These are phyloP conservation scores for Trichoderma sp. DNA, from an alignment of 2,329 filamentous ascomycete species.

Conservation along the genomic window DNA sequence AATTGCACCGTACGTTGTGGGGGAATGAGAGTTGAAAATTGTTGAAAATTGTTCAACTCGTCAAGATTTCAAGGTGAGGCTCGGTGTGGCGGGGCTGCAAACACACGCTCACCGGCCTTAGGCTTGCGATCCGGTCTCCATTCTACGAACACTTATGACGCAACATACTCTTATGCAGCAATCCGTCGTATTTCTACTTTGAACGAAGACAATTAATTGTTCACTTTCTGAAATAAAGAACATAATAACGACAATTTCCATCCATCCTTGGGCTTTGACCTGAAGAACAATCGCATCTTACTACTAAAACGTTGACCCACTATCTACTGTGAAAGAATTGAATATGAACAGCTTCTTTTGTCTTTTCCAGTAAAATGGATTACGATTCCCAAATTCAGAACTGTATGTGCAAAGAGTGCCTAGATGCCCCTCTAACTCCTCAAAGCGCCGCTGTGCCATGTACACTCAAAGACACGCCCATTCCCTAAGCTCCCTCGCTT, in stretches of 20 bases:
- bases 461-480: conserved; percentile 30
- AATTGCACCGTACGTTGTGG: no score
- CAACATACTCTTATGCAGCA: background rate
- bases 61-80: conserved; percentile 15
- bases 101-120: conserved; percentile 14
- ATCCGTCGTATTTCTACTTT: background rate
- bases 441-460: conserved; percentile 39
- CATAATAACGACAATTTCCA: background rate
- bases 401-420: conserved; percentile 30
- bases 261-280: background rate
- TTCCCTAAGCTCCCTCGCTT: conserved; percentile 70
- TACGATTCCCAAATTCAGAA: conserved; percentile 26
- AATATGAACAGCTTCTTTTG: conserved; percentile 11
- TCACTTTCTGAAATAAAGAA: background rate
- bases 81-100: conserved; percentile 9
- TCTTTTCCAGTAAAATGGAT: conserved; percentile 13
- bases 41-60: background rate
- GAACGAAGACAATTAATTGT: background rate
- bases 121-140: background rate
- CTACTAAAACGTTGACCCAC: background rate
- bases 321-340: conserved; percentile 3
- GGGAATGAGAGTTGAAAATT: background rate
- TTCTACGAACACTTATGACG: background rate
- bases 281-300: background rate
- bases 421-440: conserved; percentile 38